Conservation (phyloP, 768 basidiomycete species). For the Termitomyces sp. region DNA sequence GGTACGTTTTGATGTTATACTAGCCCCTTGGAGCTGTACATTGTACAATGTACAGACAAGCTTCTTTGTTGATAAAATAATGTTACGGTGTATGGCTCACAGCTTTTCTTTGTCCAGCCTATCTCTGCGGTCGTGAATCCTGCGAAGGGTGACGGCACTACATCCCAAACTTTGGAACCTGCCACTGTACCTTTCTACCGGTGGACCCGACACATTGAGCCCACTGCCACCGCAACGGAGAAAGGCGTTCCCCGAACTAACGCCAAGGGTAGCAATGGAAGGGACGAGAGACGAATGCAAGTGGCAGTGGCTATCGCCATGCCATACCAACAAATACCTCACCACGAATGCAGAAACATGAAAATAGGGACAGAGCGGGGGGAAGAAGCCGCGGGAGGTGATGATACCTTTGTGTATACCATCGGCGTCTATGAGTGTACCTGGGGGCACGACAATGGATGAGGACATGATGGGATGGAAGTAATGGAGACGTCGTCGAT, state of each 20-base stretch:
- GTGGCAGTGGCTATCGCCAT: conserved; percentile 16
- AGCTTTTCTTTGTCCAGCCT: conserved; percentile 10
- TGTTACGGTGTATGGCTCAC: neutral
- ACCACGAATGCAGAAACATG: neutral
- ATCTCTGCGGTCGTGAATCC: conserved; percentile 9
- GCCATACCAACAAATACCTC: conserved; percentile 10
- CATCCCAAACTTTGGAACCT: neutral
- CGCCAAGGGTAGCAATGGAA: neutral
- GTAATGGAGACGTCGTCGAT: neutral
- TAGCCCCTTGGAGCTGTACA: neutral
- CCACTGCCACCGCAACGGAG: neutral
- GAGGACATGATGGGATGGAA: neutral
- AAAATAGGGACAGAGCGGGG: conserved; percentile 1
- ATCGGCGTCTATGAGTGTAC: conserved; percentile 33
- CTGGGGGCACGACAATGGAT: conserved; percentile 20
- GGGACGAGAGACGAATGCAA: conserved; percentile 7
- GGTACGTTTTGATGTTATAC: conserved; percentile 26
- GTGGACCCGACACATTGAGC: conserved; percentile 1
- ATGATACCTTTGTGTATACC: conserved; percentile 21
- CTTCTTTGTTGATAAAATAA: neutral
- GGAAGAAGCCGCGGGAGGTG: conserved; percentile 3
- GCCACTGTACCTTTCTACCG: neutral
- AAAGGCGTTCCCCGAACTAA: neutral
- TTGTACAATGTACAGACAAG: neutral
- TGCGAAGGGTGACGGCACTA: neutral